Evolutionary conservation across 2,329 filamentous ascomycete genomes (phyloP), one percentile per base, ranked within the genome.

Genomic region (Thielaviopsis musarum): DNA sequence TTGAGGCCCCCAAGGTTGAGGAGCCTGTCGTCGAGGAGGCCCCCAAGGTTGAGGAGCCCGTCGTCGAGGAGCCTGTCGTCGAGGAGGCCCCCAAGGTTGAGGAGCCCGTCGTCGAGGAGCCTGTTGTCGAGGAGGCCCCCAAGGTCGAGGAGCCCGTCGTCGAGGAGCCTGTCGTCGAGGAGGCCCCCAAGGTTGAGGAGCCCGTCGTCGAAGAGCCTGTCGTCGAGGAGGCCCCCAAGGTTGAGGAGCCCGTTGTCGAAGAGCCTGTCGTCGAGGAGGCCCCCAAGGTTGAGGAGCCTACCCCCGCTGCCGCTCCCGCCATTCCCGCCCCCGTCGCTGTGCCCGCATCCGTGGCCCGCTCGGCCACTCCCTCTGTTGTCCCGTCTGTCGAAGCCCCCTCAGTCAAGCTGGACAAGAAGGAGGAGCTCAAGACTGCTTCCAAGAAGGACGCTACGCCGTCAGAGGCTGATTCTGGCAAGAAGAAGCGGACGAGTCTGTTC

Each of bases 21-120:
- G 54, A 60, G 26, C 63, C 62, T 26, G 62, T 62, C 30, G 62
- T 61, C 26, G 61, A 64, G 53, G 61, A n/a, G n/a, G n/a, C n/a
- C n/a, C n/a, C 64, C 21, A 54, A 62, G 59, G 63, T 63, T 24
- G 59, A 65, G 22, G 65, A 66, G 54, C 59, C 64, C 48, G 64
- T 61, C 24, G 30, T 61, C 12, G 62, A 64, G 34, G 58, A 61
- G 51, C 59, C 64, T 22, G 56, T 61, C 13, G 64, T 64, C 49
- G 60, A 64, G 17, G n/a, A n/a, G n/a, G n/a, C n/a, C n/a, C 38
- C 64, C 21, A 54, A 62, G 59, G 63, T 63, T 24, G 59, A 65
- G 22, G 65, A 66, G 54, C 59, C 65, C 41, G 45, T 59, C 3
- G 58, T 63, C 21, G 45, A 57, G 7, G 61, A 65, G 45, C 54